A percentile compares a stretch with the other conserved stretches of the same genome.
These are phyloP conservation scores for Kwoniella mangroviensis DNA, from an alignment of 768 basidiomycete species.

Conservation along the genomic window DNA sequence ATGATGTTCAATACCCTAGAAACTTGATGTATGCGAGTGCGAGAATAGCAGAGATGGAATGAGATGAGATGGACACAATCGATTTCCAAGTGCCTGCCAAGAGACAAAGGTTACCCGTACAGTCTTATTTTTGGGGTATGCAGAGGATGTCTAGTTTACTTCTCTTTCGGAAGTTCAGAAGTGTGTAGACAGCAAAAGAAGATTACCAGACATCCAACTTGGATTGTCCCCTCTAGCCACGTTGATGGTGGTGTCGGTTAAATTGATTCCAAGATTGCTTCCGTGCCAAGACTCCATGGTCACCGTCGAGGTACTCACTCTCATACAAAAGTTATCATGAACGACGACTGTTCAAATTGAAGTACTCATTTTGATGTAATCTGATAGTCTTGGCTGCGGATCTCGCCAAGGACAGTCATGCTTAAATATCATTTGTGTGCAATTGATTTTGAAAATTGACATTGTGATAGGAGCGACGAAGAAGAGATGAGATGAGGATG, in stretches of 20 bases:
- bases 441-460: not conserved
- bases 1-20: not conserved
- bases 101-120: slow-evolving; percentile 10
- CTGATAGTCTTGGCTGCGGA: slow-evolving; percentile 14
- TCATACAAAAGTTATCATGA: no score
- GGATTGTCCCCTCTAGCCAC: no score
- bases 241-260: no score
- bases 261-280: no score
- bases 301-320: slow-evolving; percentile 18
- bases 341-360: no score
- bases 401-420: slow-evolving; percentile 21
- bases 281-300: slow-evolving; percentile 3
- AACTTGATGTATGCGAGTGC: not conserved
- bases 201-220: no score
- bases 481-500: no score
- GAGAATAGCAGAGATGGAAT: not conserved
- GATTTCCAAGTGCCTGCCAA: slow-evolving; percentile 10
- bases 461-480: no score
- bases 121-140: not conserved
- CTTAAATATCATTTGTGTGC: not conserved
- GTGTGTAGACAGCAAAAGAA: no score
- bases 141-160: not conserved
- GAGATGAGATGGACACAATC: no score
- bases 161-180: not conserved
- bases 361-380: not conserved